Base-by-base conservation (phyloP, 1,139 yeast genomes). In the Taphrina sp. region DNA sequence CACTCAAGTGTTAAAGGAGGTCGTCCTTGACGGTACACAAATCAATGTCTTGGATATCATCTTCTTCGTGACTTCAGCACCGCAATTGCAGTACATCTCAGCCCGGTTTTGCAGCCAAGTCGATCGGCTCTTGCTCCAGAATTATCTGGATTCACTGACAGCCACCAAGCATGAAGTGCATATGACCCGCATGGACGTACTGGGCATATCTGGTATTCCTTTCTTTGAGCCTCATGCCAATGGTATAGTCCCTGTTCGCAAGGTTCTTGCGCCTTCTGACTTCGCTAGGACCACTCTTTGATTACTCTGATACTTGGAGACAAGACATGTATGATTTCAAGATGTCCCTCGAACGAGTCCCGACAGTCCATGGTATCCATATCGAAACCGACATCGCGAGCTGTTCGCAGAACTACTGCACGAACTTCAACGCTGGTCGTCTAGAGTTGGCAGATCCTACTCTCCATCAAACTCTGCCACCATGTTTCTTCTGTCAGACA, bases 211-310 rank as follows among this genome's bases (percentile, higher is more conserved):
- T 2, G 56, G 56, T 8, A 36, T 52, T 28, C 43, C 42, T 7
- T 52, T 52, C 34, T 42, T 52, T 36, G 51, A 36, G 26, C 56
- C 56, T 3, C 17, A 16, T n/a, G 33, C 39, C 35, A 51, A 51
- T 39, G 55, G 47, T 33, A 39, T 33, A n/a, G 24, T 39, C 26
- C 36, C 52, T 5, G 36, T 47, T 22, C 33, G 37, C 29, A 44
- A 38, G n/a, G n/a, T n/a, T n/a, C n/a, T n/a, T n/a, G n/a, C n/a
- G n/a, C n/a, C n/a, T n/a, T n/a, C n/a, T n/a, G n/a, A n/a, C n/a
- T n/a, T n/a, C n/a, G n/a, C n/a, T n/a, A n/a, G 52, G 52, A 16
- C 52, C 52, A 3, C 47, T 39, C 34, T 51, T 29, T 20, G 55
- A 51, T 33, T 39, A 51, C 20, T 20, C 35, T 3, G 55, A 51